phyloP scores from a whole-genome alignment of 441 rosid genomes.

The Cnidoscolus chayamansa region DNA sequence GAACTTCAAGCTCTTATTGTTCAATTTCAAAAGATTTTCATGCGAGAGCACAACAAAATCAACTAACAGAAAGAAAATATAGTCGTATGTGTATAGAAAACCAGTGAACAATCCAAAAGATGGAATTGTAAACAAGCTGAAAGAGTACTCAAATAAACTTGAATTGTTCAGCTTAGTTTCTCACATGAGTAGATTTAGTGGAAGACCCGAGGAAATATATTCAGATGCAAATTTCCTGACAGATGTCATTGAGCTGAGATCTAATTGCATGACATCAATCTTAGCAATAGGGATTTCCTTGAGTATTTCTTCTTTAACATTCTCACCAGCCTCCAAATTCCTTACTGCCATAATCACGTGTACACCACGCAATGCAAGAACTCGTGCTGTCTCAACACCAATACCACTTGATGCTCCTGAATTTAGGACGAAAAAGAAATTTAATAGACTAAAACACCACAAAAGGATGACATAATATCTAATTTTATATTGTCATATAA shows the following conservation, averaged over 20 bases:
- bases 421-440: background rate
- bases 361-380: constrained; percentile 41
- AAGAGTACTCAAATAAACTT: background rate
- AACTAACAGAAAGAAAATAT: background rate
- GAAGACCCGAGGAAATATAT: constrained; percentile 31
- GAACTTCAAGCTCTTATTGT: background rate
- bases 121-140: background rate
- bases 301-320: constrained; percentile 33
- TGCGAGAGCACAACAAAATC: background rate
- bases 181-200: constrained; percentile 40
- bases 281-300: constrained; percentile 38
- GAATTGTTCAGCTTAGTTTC: constrained; percentile 4
- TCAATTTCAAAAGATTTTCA: background rate
- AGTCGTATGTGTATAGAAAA: background rate
- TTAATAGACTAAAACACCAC: background rate
- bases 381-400: constrained; percentile 40
- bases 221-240: constrained; percentile 36
- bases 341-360: constrained; percentile 44
- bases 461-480: background rate
- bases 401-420: constrained; percentile 48
- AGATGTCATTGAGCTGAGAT: constrained; percentile 41
- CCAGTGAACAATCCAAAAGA: background rate
- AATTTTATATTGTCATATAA: background rate
- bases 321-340: constrained; percentile 38
- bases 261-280: constrained; percentile 39